Evolutionary conservation across 805 yeast genomes (phyloP).

Genomic region (Wickerhamomyces strasburgensis): DNA sequence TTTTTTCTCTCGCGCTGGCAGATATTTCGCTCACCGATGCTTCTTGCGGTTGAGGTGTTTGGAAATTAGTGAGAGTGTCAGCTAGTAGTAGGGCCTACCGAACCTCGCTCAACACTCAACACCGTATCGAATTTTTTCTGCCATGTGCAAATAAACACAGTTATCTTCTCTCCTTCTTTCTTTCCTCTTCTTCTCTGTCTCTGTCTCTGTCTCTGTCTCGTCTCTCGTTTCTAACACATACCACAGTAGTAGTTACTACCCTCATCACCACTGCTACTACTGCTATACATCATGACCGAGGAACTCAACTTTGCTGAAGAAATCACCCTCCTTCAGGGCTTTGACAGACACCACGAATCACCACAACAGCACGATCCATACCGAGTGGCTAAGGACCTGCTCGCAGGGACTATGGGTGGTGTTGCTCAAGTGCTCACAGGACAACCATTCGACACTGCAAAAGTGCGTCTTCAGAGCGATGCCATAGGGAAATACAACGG

Average conservation of each 20-base stretch:
- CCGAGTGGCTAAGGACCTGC: slow-evolving; percentile 24
- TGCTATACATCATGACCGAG: slow-evolving; percentile 11
- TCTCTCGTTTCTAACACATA: too few relatives aligned
- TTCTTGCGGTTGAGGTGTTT: slow-evolving; percentile 8
- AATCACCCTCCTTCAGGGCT: slow-evolving; percentile 8
- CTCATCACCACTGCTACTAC: too few relatives aligned
- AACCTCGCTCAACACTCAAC: neutral
- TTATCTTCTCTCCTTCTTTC: neutral
- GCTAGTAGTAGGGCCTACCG: neutral
- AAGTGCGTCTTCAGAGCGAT: slow-evolving; percentile 86
- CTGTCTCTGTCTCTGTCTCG: too few relatives aligned
- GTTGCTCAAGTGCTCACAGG: slow-evolving; percentile 94
- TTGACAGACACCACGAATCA: slow-evolving; percentile 1
- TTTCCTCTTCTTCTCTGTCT: neutral
- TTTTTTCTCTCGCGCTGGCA: too few relatives aligned
- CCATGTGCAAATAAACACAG: too few relatives aligned
- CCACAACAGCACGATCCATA: slow-evolving; percentile 12
- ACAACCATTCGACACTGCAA: slow-evolving; percentile 94
- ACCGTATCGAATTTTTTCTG: too few relatives aligned
- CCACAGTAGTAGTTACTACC: too few relatives aligned
- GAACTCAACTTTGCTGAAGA: slow-evolving; percentile 11
- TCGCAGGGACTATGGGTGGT: slow-evolving; percentile 93
- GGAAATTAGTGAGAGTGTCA: neutral
- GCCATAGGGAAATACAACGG: slow-evolving; percentile 72
- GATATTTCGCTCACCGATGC: slow-evolving; percentile 17